These are phyloP conservation scores for Phaeomoniella chlamydospora DNA, from an alignment of 2,329 filamentous ascomycete species.

Conservation along the genomic window DNA sequence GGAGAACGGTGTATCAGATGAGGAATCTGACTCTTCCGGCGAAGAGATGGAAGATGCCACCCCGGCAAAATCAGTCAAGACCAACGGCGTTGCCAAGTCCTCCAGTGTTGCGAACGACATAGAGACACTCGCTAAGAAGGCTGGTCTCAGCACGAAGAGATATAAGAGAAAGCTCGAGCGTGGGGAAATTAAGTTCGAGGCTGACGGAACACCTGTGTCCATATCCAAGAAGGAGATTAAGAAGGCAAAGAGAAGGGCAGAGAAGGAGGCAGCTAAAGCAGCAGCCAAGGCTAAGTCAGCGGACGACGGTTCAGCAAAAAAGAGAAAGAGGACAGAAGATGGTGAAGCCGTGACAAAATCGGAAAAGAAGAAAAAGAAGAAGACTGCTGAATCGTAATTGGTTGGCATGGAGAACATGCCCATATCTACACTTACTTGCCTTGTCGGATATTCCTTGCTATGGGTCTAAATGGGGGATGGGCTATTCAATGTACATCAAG, in stretches of 20 bases:
- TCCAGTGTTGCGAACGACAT: constrained; percentile 7
- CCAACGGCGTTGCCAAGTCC: constrained; percentile 12
- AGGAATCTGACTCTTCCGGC: constrained; percentile 25
- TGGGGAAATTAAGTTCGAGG: constrained; percentile 54
- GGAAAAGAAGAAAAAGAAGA: constrained; percentile 34
- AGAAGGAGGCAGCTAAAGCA: constrained; percentile 33
- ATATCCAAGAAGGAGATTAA: constrained; percentile 65
- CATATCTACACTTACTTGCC: too few species aligned
- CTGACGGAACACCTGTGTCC: constrained; percentile 50
- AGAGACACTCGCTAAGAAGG: constrained; percentile 43
- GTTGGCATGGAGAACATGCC: too few species aligned
- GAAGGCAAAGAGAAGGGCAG: constrained; percentile 51
- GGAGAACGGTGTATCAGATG: constrained; percentile 22
- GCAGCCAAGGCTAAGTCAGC: constrained; percentile 21
- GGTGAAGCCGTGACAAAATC: constrained; percentile 41
- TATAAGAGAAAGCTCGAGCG: constrained; percentile 67
- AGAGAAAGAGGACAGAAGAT: constrained; percentile 48
- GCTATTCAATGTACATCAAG: not conserved
- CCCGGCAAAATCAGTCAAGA: constrained; percentile 11
- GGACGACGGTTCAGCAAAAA: constrained; percentile 44
- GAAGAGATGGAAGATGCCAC: constrained; percentile 26
- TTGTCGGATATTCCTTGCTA: not conserved
- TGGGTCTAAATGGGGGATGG: not conserved
- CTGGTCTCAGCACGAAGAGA: constrained; percentile 58
- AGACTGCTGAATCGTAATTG: constrained; percentile 12